Conservation (phyloP, 1,284 basidiomycete genomes). For the Cryptococcus sp. region DNA sequence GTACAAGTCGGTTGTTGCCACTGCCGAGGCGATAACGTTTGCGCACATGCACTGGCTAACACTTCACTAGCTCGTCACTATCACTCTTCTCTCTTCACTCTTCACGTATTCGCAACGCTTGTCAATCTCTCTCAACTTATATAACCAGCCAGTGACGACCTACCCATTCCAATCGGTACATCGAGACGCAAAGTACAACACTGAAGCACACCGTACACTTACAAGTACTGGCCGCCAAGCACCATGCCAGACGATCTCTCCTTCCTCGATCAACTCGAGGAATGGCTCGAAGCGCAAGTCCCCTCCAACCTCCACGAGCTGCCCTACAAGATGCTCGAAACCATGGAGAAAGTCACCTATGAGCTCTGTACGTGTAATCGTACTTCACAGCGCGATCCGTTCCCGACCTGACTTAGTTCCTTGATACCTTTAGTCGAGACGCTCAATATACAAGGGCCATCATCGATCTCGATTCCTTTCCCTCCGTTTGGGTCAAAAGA, state of each 20-base stretch:
- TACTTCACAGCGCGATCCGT: neutral
- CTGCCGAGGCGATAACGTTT: too few species aligned
- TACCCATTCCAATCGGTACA: neutral
- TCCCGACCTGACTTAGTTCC: neutral
- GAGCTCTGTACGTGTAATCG: constrained; percentile 43
- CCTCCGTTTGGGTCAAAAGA: constrained; percentile 45
- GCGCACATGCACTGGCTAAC: too few species aligned
- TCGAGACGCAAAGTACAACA: neutral
- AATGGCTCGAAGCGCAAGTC: constrained; percentile 50
- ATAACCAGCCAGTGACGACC: neutral
- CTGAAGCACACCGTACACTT: neutral
- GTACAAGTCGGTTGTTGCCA: too few species aligned
- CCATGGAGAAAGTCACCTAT: constrained; percentile 46
- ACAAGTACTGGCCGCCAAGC: neutral
- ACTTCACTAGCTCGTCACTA: too few species aligned
- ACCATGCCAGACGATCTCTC: constrained; percentile 29
- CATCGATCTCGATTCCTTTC: constrained; percentile 50
- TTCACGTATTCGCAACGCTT: too few species aligned
- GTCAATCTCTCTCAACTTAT: too few species aligned
- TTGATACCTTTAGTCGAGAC: constrained; percentile 46
- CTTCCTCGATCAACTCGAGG: constrained; percentile 50
- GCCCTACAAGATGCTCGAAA: constrained; percentile 48
- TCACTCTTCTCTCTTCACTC: too few species aligned
- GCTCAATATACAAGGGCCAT: constrained; percentile 48
- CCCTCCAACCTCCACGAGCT: constrained; percentile 49